Conservation (phyloP, 441 rosid genomes). For the Pelargonium fulgidum region DNA sequence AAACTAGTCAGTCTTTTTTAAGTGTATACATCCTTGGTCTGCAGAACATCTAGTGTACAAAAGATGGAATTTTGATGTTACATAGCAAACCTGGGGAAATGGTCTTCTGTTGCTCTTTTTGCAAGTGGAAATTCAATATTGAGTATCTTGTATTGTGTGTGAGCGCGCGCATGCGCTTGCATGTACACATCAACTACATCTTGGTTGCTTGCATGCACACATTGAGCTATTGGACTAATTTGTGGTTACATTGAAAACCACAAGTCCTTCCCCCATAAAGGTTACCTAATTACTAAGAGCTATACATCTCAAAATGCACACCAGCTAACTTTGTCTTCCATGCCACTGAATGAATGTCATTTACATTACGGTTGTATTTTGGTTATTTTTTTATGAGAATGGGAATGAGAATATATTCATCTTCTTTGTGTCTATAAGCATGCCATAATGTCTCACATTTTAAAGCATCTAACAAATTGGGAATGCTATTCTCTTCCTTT, state of each 20-base stretch:
- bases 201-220: no score
- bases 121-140: neutral
- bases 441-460: neutral
- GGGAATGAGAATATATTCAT: no score
- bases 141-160: neutral
- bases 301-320: slow-evolving; percentile 1
- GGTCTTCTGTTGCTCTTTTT: neutral
- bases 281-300: neutral
- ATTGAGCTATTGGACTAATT: neutral
- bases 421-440: neutral
- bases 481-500: neutral
- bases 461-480: no score
- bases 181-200: neutral
- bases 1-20: neutral
- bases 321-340: neutral
- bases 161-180: neutral
- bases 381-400: no score
- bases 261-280: neutral
- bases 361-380: no score
- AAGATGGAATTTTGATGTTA: neutral
- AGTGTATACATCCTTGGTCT: neutral
- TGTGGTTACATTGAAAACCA: neutral
- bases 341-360: neutral
- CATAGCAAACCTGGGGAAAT: neutral
- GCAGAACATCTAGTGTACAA: neutral